Conservation (phyloP, 441 rosid species). For the Bocquillonia castaneifolia region DNA sequence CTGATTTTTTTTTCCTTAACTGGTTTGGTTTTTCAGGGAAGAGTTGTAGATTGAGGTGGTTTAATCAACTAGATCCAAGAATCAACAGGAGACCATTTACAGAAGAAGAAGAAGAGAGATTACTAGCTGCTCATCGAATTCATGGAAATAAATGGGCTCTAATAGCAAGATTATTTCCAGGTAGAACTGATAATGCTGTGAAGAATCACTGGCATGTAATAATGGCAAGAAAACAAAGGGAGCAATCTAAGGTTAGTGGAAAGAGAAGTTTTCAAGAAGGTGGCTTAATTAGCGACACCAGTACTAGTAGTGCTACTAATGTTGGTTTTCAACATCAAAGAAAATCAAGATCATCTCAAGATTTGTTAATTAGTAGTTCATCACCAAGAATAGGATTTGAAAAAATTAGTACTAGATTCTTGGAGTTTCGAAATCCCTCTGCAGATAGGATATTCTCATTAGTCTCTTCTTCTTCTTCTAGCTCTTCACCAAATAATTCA, state of each 20-base stretch:
- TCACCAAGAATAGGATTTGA: slow-evolving; percentile 31
- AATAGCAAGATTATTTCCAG: slow-evolving; percentile 90
- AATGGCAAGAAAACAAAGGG: slow-evolving; percentile 83
- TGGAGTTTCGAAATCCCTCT: slow-evolving; percentile 36
- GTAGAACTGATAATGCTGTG: slow-evolving; percentile 94
- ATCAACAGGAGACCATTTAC: slow-evolving; percentile 78
- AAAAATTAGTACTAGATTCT: slow-evolving; percentile 22
- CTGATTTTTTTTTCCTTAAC: not conserved
- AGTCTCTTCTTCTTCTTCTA: slow-evolving; percentile 32
- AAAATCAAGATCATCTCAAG: slow-evolving; percentile 35
- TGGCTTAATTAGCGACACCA: slow-evolving; percentile 14
- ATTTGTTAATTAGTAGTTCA: slow-evolving; percentile 15
- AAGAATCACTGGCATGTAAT: slow-evolving; percentile 98
- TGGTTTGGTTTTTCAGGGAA: slow-evolving; percentile 44
- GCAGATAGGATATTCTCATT: slow-evolving; percentile 34
- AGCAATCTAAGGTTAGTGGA: slow-evolving; percentile 44
- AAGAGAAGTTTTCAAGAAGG: slow-evolving; percentile 34
- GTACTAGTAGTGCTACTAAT: slow-evolving; percentile 3
- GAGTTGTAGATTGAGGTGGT: slow-evolving; percentile 96
- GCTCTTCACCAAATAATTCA: slow-evolving; percentile 29
- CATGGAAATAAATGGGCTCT: slow-evolving; percentile 96
- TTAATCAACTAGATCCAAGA: slow-evolving; percentile 93
- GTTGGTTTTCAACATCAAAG: slow-evolving; percentile 19
- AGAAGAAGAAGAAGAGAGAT: slow-evolving; percentile 84
- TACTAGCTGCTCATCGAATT: slow-evolving; percentile 65